phyloP scores from a whole-genome alignment of 2,329 filamentous ascomycete species.

The Pyrenophora graminea region DNA sequence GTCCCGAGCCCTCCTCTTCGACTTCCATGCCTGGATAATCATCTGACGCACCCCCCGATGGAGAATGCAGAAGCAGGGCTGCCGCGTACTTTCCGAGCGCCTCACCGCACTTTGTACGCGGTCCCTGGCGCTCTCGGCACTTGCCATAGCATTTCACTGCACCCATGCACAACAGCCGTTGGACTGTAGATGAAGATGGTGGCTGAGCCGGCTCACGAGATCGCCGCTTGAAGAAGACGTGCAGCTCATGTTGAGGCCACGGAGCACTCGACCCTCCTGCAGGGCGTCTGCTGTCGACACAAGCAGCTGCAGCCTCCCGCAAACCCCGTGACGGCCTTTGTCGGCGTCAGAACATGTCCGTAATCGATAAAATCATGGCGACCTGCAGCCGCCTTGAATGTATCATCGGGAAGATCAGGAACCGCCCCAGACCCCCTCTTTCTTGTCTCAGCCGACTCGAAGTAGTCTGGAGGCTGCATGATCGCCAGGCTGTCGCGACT shows the following conservation, averaged over 20 bases:
- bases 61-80: conserved; percentile 33
- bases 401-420: conserved; percentile 35
- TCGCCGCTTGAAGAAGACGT: conserved; percentile 26
- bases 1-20: conserved; percentile 22
- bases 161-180: conserved; percentile 44
- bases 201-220: conserved; percentile 39
- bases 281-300: conserved; percentile 38
- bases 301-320: conserved; percentile 45
- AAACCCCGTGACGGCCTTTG: conserved; percentile 37
- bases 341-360: conserved; percentile 36
- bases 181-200: conserved; percentile 41
- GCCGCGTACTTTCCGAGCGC: conserved; percentile 30
- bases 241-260: conserved; percentile 37
- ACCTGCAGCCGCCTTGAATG: conserved; percentile 41
- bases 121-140: conserved; percentile 26
- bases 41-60: conserved; percentile 38
- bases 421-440: conserved; percentile 24
- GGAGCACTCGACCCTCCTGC: conserved; percentile 36
- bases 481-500: conserved; percentile 22
- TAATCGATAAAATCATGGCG: conserved; percentile 37
- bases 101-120: conserved; percentile 28
- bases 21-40: conserved; percentile 30
- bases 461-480: conserved; percentile 19
- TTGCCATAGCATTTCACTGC: conserved; percentile 35
- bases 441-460: conserved; percentile 40